Percentiles rank a stretch among this genome's conserved stretches.
phyloP scores from a whole-genome alignment of 1,284 basidiomycete species.

The Leccinum griseonigrum region DNA sequence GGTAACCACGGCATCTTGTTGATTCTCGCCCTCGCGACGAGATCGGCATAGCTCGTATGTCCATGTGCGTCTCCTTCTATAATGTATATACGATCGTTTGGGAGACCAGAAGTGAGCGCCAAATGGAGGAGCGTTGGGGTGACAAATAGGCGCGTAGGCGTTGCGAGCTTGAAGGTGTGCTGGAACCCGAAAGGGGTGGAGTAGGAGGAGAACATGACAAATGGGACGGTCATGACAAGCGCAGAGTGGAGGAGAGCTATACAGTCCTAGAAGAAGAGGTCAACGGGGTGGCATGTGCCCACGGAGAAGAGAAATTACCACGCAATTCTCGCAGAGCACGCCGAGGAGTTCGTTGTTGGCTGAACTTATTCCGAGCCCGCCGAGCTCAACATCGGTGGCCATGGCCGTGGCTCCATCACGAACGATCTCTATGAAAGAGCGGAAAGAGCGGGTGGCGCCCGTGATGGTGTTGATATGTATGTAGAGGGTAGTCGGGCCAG shows the following conservation, averaged over 20 bases:
- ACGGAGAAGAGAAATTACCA: slow-evolving; percentile 38
- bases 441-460: slow-evolving; percentile 44
- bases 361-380: slow-evolving; percentile 52
- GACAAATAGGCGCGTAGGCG: slow-evolving; percentile 60
- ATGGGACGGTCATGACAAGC: slow-evolving; percentile 55
- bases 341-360: slow-evolving; percentile 58
- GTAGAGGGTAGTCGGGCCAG: slow-evolving; percentile 54
- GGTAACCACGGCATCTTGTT: slow-evolving; percentile 41
- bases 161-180: slow-evolving; percentile 52
- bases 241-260: slow-evolving; percentile 55
- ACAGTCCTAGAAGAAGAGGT: slow-evolving; percentile 51
- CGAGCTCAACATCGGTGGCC: slow-evolving; percentile 40
- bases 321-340: slow-evolving; percentile 64
- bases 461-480: slow-evolving; percentile 53
- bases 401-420: slow-evolving; percentile 58
- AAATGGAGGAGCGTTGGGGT: slow-evolving; percentile 49
- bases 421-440: slow-evolving; percentile 50
- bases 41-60: slow-evolving; percentile 42
- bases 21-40: slow-evolving; percentile 42
- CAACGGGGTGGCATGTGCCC: not conserved
- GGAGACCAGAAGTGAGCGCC: slow-evolving; percentile 51
- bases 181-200: slow-evolving; percentile 66
- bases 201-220: slow-evolving; percentile 61
- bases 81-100: slow-evolving; percentile 51
- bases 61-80: slow-evolving; percentile 45